phyloP scores from a whole-genome alignment of 2,329 filamentous ascomycete genomes.

The Pezicula rhizophila region DNA sequence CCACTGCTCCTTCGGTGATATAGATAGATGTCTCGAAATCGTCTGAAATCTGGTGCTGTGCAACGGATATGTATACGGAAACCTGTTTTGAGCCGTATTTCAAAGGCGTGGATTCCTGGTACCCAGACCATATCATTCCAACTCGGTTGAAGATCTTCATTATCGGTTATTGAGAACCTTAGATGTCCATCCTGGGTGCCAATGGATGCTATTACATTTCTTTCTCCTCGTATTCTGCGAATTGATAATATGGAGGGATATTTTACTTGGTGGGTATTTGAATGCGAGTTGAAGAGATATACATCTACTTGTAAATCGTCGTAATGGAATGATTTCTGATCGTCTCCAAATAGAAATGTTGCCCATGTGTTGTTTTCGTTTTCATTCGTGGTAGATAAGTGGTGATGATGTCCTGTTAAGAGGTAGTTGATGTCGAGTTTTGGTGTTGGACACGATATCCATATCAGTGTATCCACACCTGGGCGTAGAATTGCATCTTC shows the following conservation, averaged over 20 bases:
- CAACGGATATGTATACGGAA: constrained; percentile 67
- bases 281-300: constrained; percentile 64
- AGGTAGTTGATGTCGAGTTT: constrained; percentile 66
- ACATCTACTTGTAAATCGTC: constrained; percentile 68
- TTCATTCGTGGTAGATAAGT: constrained; percentile 29
- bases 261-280: constrained; percentile 58
- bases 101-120: constrained; percentile 56
- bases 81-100: constrained; percentile 64
- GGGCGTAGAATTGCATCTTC: constrained; percentile 61
- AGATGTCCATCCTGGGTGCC: constrained; percentile 73
- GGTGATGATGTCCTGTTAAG: constrained; percentile 56
- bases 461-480: constrained; percentile 71
- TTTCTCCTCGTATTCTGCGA: constrained; percentile 59
- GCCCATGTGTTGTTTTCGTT: constrained; percentile 44
- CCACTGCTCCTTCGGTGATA: constrained; percentile 70
- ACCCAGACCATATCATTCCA: constrained; percentile 82
- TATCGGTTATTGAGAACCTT: constrained; percentile 63
- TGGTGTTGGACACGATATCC: constrained; percentile 71
- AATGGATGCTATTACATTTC: constrained; percentile 65
- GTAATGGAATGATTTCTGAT: constrained; percentile 66
- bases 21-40: constrained; percentile 75
- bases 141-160: constrained; percentile 58
- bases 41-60: constrained; percentile 65
- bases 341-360: constrained; percentile 68
- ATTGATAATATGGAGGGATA: constrained; percentile 72